phyloP scores from a whole-genome alignment of 2,329 filamentous ascomycete species.

The Penicillium griseofulvum region DNA sequence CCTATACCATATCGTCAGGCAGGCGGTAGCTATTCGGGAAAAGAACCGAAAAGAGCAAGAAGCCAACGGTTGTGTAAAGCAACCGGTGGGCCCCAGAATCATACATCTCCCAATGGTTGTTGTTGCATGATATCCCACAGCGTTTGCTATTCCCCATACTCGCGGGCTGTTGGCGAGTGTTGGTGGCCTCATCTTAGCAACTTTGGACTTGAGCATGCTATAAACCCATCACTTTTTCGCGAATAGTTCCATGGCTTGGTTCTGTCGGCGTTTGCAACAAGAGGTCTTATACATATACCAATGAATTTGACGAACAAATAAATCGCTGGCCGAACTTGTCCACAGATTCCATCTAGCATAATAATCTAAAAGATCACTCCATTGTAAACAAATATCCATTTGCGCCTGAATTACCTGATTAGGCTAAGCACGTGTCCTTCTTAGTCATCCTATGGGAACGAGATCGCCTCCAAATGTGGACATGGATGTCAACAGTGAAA shows the following conservation, averaged over 20 bases:
- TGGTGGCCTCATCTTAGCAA: background rate
- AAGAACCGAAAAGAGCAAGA: slow-evolving; percentile 15
- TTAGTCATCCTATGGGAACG: slow-evolving; percentile 1
- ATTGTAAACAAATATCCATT: background rate
- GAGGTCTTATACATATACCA: background rate
- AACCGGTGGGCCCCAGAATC: slow-evolving; percentile 11
- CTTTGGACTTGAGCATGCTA: background rate
- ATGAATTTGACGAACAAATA: background rate
- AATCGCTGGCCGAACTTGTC: background rate
- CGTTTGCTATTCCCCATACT: background rate
- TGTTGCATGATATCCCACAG: slow-evolving; percentile 12
- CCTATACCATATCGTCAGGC: slow-evolving; percentile 9
- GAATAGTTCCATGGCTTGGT: background rate
- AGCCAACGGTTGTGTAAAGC: background rate
- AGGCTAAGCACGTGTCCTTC: background rate
- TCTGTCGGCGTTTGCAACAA: background rate
- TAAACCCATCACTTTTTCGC: background rate
- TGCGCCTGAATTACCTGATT: background rate
- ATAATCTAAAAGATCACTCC: background rate
- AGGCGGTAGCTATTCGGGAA: slow-evolving; percentile 18
- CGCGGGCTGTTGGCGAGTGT: background rate
- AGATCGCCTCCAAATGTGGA: background rate
- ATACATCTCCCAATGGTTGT: slow-evolving; percentile 20
- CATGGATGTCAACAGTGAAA: background rate
- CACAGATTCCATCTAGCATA: background rate